phyloP scores from a whole-genome alignment of 2,329 filamentous ascomycete genomes.

The Cordyceps cicadae region DNA sequence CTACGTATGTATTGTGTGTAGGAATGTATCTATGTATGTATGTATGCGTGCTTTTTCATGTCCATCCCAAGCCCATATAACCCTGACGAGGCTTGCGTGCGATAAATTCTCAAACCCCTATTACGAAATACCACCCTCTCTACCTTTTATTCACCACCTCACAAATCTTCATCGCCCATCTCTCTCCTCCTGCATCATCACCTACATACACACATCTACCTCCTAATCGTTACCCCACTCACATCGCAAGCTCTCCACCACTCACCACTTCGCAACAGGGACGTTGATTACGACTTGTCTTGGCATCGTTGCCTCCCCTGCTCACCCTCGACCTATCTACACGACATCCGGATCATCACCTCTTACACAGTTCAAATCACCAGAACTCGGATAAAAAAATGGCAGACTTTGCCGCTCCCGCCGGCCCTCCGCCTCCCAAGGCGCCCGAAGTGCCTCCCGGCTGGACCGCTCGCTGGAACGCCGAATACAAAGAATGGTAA shows the following conservation, averaged over 20 bases:
- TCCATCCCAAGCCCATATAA: neutral
- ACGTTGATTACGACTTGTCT: neutral
- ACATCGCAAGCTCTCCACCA: slow-evolving; percentile 2
- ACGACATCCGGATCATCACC: neutral
- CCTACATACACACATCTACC: neutral
- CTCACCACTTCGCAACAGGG: neutral
- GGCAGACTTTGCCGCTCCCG: slow-evolving; percentile 46
- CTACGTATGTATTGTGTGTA: neutral
- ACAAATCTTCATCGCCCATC: neutral
- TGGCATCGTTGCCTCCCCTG: neutral
- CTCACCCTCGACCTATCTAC: neutral
- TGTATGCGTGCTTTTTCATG: neutral
- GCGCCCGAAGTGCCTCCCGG: slow-evolving; percentile 57
- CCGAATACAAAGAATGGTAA: slow-evolving; percentile 79
- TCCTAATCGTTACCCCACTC: neutral
- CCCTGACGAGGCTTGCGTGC: too few relatives aligned
- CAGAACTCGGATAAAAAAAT: slow-evolving; percentile 23
- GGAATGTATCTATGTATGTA: too few relatives aligned
- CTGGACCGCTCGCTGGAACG: slow-evolving; percentile 80
- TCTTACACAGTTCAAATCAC: neutral
- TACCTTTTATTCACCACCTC: neutral
- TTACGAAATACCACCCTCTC: neutral
- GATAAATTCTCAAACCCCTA: neutral
- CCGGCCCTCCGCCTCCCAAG: slow-evolving; percentile 48
- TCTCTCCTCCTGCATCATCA: neutral